A percentile compares a stretch with the other conserved stretches of the same genome.
These are phyloP conservation scores for Debaryomyces psychrophilus DNA, from an alignment of 1,139 yeast genomes.

Conservation along the genomic window DNA sequence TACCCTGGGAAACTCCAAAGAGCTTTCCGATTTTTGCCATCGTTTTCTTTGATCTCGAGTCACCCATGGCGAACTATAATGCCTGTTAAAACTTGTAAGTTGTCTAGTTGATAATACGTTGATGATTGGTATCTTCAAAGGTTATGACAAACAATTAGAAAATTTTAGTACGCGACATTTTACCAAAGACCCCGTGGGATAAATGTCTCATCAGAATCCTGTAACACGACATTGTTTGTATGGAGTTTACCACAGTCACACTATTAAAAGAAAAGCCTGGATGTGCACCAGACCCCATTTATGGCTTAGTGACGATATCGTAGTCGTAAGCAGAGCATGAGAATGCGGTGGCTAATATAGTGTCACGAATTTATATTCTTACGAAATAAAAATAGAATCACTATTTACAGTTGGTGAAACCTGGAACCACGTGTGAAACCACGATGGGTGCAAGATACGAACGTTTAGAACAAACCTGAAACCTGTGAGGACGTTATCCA, in stretches of 20 bases:
- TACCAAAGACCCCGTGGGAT: neutral
- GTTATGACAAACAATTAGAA: constrained; percentile 2
- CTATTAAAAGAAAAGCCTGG: neutral
- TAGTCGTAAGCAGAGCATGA: too few relatives aligned
- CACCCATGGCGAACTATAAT: constrained; percentile 26
- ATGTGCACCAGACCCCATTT: neutral
- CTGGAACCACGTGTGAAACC: constrained; percentile 6
- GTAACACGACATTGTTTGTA: neutral
- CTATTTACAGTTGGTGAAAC: neutral
- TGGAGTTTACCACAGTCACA: neutral
- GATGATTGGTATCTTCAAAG: constrained; percentile 1
- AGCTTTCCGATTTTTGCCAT: constrained; percentile 37
- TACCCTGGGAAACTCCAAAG: constrained; percentile 36
- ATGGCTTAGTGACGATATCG: neutral
- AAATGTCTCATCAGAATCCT: neutral
- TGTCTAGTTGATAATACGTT: neutral
- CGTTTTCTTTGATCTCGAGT: constrained; percentile 33
- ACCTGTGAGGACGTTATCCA: neutral
- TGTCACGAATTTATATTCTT: neutral
- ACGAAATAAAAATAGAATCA: neutral
- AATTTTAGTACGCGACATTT: constrained; percentile 10
- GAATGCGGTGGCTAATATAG: neutral
- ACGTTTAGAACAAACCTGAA: constrained; percentile 3
- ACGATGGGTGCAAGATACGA: constrained; percentile 1
- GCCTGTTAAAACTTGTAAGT: constrained; percentile 3